Base-by-base conservation (phyloP, 75 land plant genomes). In the Azolla pinnata region DNA sequence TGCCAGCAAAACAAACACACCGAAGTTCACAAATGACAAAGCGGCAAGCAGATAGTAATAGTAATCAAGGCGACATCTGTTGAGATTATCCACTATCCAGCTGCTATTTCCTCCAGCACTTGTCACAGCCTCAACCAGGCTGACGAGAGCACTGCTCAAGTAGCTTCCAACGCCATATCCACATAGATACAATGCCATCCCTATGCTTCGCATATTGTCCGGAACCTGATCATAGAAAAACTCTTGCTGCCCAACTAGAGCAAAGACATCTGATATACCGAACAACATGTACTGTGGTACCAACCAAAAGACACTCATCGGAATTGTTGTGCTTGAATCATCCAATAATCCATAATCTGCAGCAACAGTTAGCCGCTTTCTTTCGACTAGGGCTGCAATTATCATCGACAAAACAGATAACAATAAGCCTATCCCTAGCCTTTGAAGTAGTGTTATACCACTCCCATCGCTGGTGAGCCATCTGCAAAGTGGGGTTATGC, bases 241-340 rank as follows among this genome's bases (percentile, higher is more conserved):
- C 65, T 92, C 97, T 63, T 84, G 85, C 78, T 86, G 79, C 5
- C 98, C 98, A 23, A 88, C 81, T 19, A 81, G 75, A 0, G 95
- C 84, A 64, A 93, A 93, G 1, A 93, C 86, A 60, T 93, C 98
- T 0, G 95, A 81, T 16, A 86, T 65, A 0, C 98, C 98, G 33
- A 85, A 38, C 0, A 93, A 46, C 20, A 93, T 59, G 67, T 83
- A 93, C 53, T 93, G 98, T 18, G 98, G 98, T 2, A 88, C 68
- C 44, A 93, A 38, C 75, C 86, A 75, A 34, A 88, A 93, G 0
- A 88, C 80, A 40, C 80, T 81, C 31, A 92, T n/a, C 10, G 76
- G 86, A 1, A 72, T 42, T 31, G 62, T 19, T 29, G 61, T 45
- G 26, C 27, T 10, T 17, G 59, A 56, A 38, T 42, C 33, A 29